A percentile compares a stretch with the other conserved stretches of the same genome.
Conservation (phyloP, 441 rosid species). For the Populus tomentosa region DNA sequence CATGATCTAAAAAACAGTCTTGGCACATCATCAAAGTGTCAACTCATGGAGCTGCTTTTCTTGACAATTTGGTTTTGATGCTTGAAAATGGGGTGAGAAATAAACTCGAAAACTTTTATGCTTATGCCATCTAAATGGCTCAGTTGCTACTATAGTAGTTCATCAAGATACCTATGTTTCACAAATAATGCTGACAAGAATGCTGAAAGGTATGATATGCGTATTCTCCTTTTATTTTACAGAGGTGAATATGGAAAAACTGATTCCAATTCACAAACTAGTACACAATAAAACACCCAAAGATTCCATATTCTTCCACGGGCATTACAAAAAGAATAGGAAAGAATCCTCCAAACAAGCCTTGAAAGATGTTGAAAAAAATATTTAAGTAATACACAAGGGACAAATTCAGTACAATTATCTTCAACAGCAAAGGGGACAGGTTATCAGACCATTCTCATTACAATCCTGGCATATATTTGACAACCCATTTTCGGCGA, state of each 20-base stretch:
- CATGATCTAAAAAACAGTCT: too few relatives aligned
- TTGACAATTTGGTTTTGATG: too few relatives aligned
- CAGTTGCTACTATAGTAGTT: slow-evolving; percentile 61
- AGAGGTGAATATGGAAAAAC: neutral
- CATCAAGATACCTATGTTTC: slow-evolving; percentile 43
- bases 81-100: too few relatives aligned
- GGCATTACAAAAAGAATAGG: neutral
- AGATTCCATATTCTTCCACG: neutral
- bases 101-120: too few relatives aligned
- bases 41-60: too few relatives aligned
- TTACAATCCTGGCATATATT: slow-evolving; percentile 64
- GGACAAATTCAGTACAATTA: neutral
- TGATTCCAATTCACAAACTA: too few relatives aligned
- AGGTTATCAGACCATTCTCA: slow-evolving; percentile 78
- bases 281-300: too few relatives aligned
- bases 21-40: too few relatives aligned
- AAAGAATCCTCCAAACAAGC: neutral
- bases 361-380: neutral
- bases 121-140: slow-evolving; percentile 38
- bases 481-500: slow-evolving; percentile 27
- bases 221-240: neutral
- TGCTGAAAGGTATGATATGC: neutral
- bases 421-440: slow-evolving; percentile 46
- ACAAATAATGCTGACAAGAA: slow-evolving; percentile 43
- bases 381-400: neutral